These are phyloP conservation scores for Ilex paraguariensis DNA, from an alignment of 305 asterid species.

Conservation along the genomic window DNA sequence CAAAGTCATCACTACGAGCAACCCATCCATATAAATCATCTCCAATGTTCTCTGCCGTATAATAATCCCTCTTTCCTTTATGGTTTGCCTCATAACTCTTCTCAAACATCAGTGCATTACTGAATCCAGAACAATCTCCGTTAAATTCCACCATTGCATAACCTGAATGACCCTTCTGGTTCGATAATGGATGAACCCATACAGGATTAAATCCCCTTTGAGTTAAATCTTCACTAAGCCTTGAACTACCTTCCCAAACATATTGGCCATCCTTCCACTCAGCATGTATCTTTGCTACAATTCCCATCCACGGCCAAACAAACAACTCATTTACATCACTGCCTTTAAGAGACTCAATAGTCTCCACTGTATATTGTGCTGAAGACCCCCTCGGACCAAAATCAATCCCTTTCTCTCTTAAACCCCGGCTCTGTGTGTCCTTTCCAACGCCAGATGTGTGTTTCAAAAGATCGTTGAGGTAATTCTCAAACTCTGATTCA, in stretches of 20 bases:
- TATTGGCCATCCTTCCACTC: slow-evolving; percentile 39
- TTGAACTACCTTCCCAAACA: slow-evolving; percentile 57
- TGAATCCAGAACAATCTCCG: slow-evolving; percentile 65
- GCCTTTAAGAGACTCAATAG: slow-evolving; percentile 20
- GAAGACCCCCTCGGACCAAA: slow-evolving; percentile 16
- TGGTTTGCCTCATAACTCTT: slow-evolving; percentile 51
- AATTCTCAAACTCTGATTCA: slow-evolving; percentile 47
- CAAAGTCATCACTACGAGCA: slow-evolving; percentile 68
- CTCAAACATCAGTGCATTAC: slow-evolving; percentile 60
- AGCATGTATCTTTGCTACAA: slow-evolving; percentile 61
- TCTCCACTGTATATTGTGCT: slow-evolving; percentile 23
- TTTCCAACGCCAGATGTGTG: slow-evolving; percentile 64
- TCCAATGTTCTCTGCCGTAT: slow-evolving; percentile 24
- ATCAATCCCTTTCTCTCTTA: slow-evolving; percentile 60
- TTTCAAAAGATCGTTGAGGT: slow-evolving; percentile 44
- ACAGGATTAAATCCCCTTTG: slow-evolving; percentile 59
- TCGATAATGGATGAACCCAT: slow-evolving; percentile 68
- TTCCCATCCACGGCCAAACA: slow-evolving; percentile 87
- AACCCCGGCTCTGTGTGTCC: slow-evolving; percentile 56
- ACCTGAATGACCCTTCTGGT: slow-evolving; percentile 55
- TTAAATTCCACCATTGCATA: slow-evolving; percentile 60
- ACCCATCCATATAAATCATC: slow-evolving; percentile 68
- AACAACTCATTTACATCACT: slow-evolving; percentile 40
- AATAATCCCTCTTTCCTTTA: slow-evolving; percentile 68
- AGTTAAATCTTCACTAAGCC: slow-evolving; percentile 46